Evolutionary conservation across 2,329 filamentous ascomycete genomes (phyloP).

Genomic region (Curvularia spicifera): DNA sequence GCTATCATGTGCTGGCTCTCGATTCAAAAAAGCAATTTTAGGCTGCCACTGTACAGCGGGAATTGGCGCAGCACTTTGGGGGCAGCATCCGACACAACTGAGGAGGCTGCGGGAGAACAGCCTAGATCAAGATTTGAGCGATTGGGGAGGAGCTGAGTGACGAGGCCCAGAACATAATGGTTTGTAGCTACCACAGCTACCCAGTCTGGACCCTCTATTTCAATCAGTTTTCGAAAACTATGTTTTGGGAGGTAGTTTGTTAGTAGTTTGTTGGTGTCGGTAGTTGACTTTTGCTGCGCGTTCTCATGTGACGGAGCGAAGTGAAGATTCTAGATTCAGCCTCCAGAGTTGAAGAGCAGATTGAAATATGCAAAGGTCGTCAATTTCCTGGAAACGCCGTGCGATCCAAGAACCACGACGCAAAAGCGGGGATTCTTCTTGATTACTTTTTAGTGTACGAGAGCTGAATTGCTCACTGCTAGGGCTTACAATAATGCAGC

Average conservation of each 20-base stretch:
- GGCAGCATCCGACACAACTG: not conserved
- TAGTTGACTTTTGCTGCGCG: not conserved
- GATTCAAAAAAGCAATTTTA: not conserved
- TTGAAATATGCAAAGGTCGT: not conserved
- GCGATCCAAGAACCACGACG: not conserved
- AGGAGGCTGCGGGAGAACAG: not conserved
- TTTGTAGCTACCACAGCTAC: not conserved
- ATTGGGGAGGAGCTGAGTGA: not conserved
- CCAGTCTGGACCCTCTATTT: too few species aligned
- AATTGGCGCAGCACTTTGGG: not conserved
- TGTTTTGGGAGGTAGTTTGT: not conserved
- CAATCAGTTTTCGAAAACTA: not conserved
- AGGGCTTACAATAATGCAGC: too few species aligned
- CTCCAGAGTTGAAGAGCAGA: not conserved
- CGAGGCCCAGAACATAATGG: not conserved
- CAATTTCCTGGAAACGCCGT: not conserved
- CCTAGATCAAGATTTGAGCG: not conserved
- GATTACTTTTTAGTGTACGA: too few species aligned
- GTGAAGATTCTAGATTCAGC: not conserved
- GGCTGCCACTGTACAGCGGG: not conserved
- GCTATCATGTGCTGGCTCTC: not conserved
- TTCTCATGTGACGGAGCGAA: not conserved
- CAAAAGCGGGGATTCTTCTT: not conserved
- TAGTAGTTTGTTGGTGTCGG: not conserved
- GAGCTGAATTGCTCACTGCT: too few species aligned